Base-by-base conservation (phyloP, 176 grass and related monocot genomes). In the Eleusine coracana region DNA sequence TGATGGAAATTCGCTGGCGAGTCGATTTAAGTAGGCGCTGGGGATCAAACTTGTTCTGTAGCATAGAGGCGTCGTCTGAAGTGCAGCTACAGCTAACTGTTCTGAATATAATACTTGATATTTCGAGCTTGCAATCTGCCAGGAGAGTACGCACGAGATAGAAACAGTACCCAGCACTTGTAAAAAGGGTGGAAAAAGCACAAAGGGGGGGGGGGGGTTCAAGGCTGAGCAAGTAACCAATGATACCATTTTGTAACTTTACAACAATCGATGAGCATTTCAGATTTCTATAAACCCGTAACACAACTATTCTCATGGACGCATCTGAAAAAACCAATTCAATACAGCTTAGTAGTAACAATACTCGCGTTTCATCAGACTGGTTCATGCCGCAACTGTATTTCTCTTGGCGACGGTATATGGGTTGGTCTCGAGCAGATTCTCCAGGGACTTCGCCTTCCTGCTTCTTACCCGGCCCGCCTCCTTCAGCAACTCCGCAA, bases 401-500 rank as follows among this genome's bases (percentile, higher is more conserved):
- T 80, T 55, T 85, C 85, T 86, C 80, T 90, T 98, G 28, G 76
- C 74, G 28, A 50, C 61, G 0, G 65, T 79, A 54, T 86, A 87
- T 21, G 88, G 82, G 71, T 93, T 98, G 71, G 85, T 87, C 80
- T 93, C 97, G 23, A 99, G 89, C 5, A 99, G 89, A 75, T 86
- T 93, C 36, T 92, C 91, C 70, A 99, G 82, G 41, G 91, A 94
- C 58, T 79, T 96, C 0, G 91, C 76, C 90, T 96, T 94, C 75
- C 93, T 85, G 89, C 87, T 96, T 77, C 97, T 91, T 38, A 88
- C 91, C 52, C 97, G 87, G 34, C 97, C 97, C n/a, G 93, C 91
- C 85, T 94, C 97, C 88, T 94, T 99, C 64, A 99, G 69, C 25
- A 99, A 71, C 80, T 92, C 93, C 2, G 85, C 86, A 41, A 99